phyloP scores from a whole-genome alignment of 2,329 filamentous ascomycete genomes.

The Lojkania enalia region DNA sequence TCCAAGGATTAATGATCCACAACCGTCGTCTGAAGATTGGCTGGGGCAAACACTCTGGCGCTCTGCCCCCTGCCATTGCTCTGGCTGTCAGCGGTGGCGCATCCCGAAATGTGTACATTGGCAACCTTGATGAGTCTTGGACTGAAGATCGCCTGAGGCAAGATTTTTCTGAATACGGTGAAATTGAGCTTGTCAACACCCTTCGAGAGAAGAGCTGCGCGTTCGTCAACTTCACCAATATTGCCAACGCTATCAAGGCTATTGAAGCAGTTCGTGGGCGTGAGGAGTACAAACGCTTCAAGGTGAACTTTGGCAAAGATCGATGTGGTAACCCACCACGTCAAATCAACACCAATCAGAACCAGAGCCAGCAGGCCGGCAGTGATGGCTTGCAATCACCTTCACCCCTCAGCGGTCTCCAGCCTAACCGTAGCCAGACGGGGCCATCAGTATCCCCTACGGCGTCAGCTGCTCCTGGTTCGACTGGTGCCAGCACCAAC shows the following conservation, averaged over 20 bases:
- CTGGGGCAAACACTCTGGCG: constrained; percentile 98
- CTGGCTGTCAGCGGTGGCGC: constrained; percentile 94
- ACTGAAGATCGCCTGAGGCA: constrained; percentile 93
- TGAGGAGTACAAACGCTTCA: constrained; percentile 97
- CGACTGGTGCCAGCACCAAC: constrained; percentile 54
- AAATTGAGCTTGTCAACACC: constrained; percentile 97
- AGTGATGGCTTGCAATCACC: constrained; percentile 61
- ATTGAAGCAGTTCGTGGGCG: constrained; percentile 94
- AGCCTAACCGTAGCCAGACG: constrained; percentile 56
- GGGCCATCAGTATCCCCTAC: constrained; percentile 64
- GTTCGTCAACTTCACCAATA: constrained; percentile 99
- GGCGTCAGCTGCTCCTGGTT: constrained; percentile 60
- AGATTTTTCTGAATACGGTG: constrained; percentile 95
- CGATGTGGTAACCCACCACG: constrained; percentile 94
- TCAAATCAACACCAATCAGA: constrained; percentile 68
- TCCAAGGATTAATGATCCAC: constrained; percentile 98
- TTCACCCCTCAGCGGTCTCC: constrained; percentile 61
- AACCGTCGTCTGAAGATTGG: constrained; percentile 97
- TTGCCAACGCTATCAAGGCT: constrained; percentile 98
- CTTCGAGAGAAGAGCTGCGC: constrained; percentile 98
- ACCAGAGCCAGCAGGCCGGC: constrained; percentile 67
- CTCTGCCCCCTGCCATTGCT: constrained; percentile 91
- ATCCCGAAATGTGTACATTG: constrained; percentile 97
- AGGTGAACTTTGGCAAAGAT: constrained; percentile 99
- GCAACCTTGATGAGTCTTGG: constrained; percentile 96